Evolutionary conservation across 331 rosid species (phyloP), one percentile per base, ranked within the genome.

Genomic region (Quercus tomentella): DNA sequence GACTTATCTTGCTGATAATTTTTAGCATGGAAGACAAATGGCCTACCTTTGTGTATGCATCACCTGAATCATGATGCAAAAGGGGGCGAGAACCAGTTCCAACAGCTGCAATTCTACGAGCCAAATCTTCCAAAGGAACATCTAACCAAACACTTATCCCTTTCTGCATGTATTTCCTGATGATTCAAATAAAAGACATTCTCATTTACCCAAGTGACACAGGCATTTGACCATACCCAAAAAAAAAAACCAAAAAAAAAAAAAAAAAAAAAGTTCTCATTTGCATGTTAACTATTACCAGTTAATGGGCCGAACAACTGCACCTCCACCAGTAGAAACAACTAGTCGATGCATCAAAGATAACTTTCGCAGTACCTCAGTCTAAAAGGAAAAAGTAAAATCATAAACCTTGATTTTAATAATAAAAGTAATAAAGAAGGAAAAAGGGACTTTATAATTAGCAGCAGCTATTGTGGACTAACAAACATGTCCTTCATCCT

Each of bases 271-370:
- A 35, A 43, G 54, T 28, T 31, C 66, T 70, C 35, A 54, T 55
- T 61, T 26, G 66, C 33, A 66, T 58, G 76, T 73, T 72, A 71
- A 73, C 15, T 61, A 63, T 72, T 37, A 96, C 98, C 99, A 93
- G 88, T 96, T 96, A 81, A 91, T 85, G 18, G 94, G 92, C 84
- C 98, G 87, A 56, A 79, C 70, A 72, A 96, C 99, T 25, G 89
- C 97, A 72, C 98, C 99, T 73, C 99, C 99, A 58, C 99, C 99
- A 37, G 99, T 96, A 73, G 99, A 92, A 87, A 96, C 85, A 78
- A 96, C 96, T 56, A 84, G 76, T 61, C 30, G 87, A 70, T 68
- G 82, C 98, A 84, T 88, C 83, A 60, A 70, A 75, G 98, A 93
- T 52, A 91, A 83, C 84, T 90, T 85, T 81, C 35, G 84, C 86